A percentile compares a stretch with the other conserved stretches of the same genome.
These are phyloP conservation scores for Colletotrichum sp. DNA, from an alignment of 2,329 filamentous ascomycete genomes.

Conservation along the genomic window DNA sequence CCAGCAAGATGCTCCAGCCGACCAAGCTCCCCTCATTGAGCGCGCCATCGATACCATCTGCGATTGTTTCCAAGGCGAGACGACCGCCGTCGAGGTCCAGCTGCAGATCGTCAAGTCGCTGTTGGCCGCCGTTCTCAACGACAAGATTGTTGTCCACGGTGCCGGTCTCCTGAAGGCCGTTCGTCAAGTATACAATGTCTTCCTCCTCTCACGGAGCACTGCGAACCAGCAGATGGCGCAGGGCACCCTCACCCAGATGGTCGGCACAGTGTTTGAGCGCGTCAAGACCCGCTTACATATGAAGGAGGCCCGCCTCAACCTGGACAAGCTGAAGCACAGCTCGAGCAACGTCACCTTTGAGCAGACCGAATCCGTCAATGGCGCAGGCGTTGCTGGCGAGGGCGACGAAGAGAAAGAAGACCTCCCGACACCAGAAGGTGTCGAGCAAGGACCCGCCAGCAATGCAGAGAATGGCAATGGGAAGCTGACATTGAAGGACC, in stretches of 20 bases:
- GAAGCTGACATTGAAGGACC: slow-evolving; percentile 70
- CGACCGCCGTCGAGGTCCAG: slow-evolving; percentile 89
- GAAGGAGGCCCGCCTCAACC: slow-evolving; percentile 78
- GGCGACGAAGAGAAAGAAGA: slow-evolving; percentile 38
- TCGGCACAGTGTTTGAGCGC: slow-evolving; percentile 95
- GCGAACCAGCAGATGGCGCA: slow-evolving; percentile 97
- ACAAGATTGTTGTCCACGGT: slow-evolving; percentile 98
- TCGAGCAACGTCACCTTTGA: slow-evolving; percentile 59
- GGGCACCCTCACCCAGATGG: slow-evolving; percentile 97
- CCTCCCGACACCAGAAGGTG: slow-evolving; percentile 24
- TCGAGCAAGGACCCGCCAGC: slow-evolving; percentile 32
- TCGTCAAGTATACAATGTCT: slow-evolving; percentile 98
- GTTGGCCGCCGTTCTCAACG: slow-evolving; percentile 92
- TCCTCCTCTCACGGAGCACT: slow-evolving; percentile 90
- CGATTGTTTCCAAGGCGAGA: slow-evolving; percentile 98
- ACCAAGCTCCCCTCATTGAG: slow-evolving; percentile 89
- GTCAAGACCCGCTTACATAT: slow-evolving; percentile 86
- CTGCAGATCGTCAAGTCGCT: slow-evolving; percentile 98
- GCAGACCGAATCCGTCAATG: slow-evolving; percentile 44
- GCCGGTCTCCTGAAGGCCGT: slow-evolving; percentile 96
- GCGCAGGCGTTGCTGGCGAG: slow-evolving; percentile 38
- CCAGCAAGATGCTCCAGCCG: slow-evolving; percentile 31
- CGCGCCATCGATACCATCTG: slow-evolving; percentile 98
- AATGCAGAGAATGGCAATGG: slow-evolving; percentile 38
- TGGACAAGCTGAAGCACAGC: slow-evolving; percentile 56